Evolutionary conservation across 176 grass and related monocot genomes (phyloP), one percentile per base, ranked within the genome.

Genomic region (Zizania latifolia): DNA sequence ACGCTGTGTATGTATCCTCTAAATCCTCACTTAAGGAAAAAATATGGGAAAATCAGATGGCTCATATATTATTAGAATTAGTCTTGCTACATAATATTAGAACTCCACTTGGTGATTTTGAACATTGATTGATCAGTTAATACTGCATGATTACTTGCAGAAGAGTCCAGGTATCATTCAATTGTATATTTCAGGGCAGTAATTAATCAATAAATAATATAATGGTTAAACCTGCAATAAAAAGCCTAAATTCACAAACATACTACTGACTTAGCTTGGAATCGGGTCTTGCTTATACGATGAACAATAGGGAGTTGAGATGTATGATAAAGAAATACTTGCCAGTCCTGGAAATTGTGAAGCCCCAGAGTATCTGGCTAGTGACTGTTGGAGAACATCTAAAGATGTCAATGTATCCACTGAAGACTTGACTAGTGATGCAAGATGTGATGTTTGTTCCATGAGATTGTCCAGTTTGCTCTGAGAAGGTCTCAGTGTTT

Each of bases 391-490:
- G 85, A 93, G 85, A 81, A 60, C 79, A 76, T 93, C 70, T 71
- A 71, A 17, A 32, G 60, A 46, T 57, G 86, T 89, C 70, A 97
- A 78, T 71, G 12, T 77, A 74, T 81, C 21, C 28, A 93, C 71
- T 39, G 94, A 93, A 61, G 76, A 88, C 37, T 81, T 81, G 58
- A 93, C 37, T 59, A 91, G 71, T 40, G 77, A 89, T 76, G 88
- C 85, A 22, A 97, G 61, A 77, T 78, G 50, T 41, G 72, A 85
- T 50, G 74, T 63, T 81, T 68, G 85, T 78, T 93, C 39, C 74
- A 86, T 75, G 51, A 93, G 70, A 79, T 82, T 78, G 43, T 91
- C 73, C 62, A 87, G 75, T 72, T 91, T 78, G 29, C 48, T 38
- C 46, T 12, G 16, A 77, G 72, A 77, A 62, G 71, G 58, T 17